Evolutionary conservation across 1,284 basidiomycete species (phyloP), one percentile per base, ranked within the genome.

Genomic region (Heterobasidion annosum): DNA sequence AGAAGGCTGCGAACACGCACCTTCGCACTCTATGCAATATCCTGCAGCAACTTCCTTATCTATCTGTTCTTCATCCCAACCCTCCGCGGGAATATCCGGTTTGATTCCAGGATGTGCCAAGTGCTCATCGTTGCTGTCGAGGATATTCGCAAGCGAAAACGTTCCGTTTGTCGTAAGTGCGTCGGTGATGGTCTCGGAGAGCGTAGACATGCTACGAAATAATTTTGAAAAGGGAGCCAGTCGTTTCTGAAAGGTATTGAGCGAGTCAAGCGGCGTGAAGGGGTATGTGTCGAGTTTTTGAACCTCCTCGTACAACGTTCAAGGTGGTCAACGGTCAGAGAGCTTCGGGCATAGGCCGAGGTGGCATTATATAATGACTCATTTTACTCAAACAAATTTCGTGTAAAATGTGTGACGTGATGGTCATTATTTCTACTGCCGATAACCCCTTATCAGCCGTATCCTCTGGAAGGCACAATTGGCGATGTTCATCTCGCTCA

Each of bases 21-120:
- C 88, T 80, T 91, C 88, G 64, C 88, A 91, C 66, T 91, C 88
- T 53, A 90, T 68, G 60, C 88, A 91, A 63, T 74, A 88, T 0
- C 88, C 88, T 54, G 88, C 82, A 7, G 73, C 69, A 6, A 72
- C 70, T 10, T 75, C 72, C 42, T 67, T 70, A 54, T 76, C 74
- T 1, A 58, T 64, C 3, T 70, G 69, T 62, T 85, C 85, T 60
- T 88, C 83, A 56, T 88, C 84, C 82, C 81, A 85, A 8, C 81
- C 81, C 42, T 71, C 73, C 18, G 73, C 70, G 7, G 70, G 65
- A 33, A 65, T 61, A 46, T 70, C 70, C 53, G 64, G 62, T 15
- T 70, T 70, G 45, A 66, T 67, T 34, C 65, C 69, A 2, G 75
- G 75, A 62, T 82, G 77, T 59, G 84, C 83, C 46, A 86, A 61